Conservation (phyloP, 2,329 filamentous ascomycete species). For the Phyllachora maydis region DNA sequence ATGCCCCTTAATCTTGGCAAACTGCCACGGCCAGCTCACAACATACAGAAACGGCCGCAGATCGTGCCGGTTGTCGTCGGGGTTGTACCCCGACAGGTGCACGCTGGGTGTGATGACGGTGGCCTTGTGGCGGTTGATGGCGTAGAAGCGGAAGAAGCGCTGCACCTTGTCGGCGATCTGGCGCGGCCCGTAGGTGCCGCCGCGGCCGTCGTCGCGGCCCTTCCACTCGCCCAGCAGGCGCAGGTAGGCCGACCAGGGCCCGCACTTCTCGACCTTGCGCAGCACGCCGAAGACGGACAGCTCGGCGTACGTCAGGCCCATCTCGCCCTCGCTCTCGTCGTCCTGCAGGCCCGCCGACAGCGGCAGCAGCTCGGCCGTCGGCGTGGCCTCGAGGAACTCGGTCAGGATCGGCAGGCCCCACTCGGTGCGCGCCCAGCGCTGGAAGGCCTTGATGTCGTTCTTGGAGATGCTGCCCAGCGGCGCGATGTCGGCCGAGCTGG, state of each 20-base stretch:
- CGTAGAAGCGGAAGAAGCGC: constrained; percentile 30
- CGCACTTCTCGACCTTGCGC: constrained; percentile 23
- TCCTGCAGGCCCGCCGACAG: constrained; percentile 32
- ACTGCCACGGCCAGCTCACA: constrained; percentile 12
- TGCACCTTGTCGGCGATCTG: constrained; percentile 24
- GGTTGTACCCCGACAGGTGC: constrained; percentile 11
- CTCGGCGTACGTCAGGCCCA: constrained; percentile 31
- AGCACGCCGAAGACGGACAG: constrained; percentile 14
- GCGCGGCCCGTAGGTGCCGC: constrained; percentile 12
- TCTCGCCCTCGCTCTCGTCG: constrained; percentile 26
- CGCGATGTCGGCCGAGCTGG: constrained; percentile 22
- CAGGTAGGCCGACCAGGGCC: constrained; percentile 23
- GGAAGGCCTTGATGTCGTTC: constrained; percentile 51
- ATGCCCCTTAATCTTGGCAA: too few species aligned
- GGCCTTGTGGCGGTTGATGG: constrained; percentile 41
- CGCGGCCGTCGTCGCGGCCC: constrained; percentile 11
- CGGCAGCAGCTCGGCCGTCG: constrained; percentile 42
- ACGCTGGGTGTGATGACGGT: too few species aligned
- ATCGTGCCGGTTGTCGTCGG: constrained; percentile 21
- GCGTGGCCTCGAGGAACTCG: constrained; percentile 41
- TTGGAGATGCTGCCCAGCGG: constrained; percentile 43
- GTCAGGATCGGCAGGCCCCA: constrained; percentile 45
- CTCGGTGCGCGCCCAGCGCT: constrained; percentile 35
- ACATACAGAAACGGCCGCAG: constrained; percentile 17
- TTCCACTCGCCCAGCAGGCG: constrained; percentile 23